These are phyloP conservation scores for Heritiera fomes DNA, from an alignment of 345 rosid genomes.

Conservation along the genomic window DNA sequence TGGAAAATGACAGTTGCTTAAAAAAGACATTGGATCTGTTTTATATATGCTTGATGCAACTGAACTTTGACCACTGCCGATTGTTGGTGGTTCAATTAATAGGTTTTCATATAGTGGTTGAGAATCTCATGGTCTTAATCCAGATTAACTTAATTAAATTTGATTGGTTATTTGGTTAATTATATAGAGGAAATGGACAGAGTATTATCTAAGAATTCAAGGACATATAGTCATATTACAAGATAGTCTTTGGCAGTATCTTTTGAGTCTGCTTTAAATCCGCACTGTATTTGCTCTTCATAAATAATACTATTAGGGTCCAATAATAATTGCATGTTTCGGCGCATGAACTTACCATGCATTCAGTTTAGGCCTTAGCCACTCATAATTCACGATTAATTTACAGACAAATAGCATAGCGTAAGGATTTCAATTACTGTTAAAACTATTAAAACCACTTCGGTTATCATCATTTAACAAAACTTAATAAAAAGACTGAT, in stretches of 20 bases:
- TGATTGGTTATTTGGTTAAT: neutral
- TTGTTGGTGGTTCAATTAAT: neutral
- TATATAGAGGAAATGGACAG: neutral
- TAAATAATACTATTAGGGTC: too few species aligned
- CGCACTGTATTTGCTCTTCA: too few species aligned
- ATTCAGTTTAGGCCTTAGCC: too few species aligned
- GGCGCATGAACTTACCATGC: too few species aligned
- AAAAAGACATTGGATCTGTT: neutral
- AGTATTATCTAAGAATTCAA: too few species aligned
- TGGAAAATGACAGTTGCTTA: neutral
- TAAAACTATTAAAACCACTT: neutral
- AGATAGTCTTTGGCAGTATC: too few species aligned
- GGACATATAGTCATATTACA: too few species aligned
- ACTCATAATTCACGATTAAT: too few species aligned
- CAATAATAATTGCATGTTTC: too few species aligned
- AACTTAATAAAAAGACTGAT: neutral
- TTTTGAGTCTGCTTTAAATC: too few species aligned
- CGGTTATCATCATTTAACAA: neutral
- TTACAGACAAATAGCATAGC: too few species aligned
- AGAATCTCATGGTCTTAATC: neutral
- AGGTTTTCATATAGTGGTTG: neutral
- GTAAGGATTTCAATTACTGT: neutral
- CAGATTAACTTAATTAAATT: neutral
- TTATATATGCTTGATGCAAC: neutral
- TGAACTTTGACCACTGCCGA: constrained; percentile 2